phyloP scores from a whole-genome alignment of 495 filamentous ascomycete genomes.

The Penicillium fimorum region DNA sequence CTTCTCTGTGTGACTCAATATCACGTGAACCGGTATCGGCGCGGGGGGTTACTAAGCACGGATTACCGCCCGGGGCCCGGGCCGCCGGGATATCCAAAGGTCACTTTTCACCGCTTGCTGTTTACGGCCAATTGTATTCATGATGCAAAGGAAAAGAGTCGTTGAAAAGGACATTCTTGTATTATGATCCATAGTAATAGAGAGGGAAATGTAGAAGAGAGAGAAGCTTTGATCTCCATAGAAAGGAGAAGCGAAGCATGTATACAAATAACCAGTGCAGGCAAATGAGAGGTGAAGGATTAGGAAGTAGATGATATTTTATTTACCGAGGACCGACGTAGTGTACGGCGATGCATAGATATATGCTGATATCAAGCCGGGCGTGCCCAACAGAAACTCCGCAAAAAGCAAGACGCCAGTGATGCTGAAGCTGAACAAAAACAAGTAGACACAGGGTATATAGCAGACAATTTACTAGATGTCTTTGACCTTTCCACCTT shows the following conservation, averaged over 20 bases:
- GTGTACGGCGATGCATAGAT: neutral
- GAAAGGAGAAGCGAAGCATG: no score
- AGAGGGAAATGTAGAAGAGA: neutral
- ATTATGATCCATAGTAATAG: neutral
- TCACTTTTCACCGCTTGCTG: neutral
- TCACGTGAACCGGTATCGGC: slow-evolving; percentile 32
- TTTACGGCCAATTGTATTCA: neutral
- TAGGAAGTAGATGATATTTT: slow-evolving; percentile 4
- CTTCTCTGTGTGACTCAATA: slow-evolving; percentile 20
- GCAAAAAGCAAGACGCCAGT: slow-evolving; percentile 20
- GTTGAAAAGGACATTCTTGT: neutral
- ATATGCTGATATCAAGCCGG: slow-evolving; percentile 8
- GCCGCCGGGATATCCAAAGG: neutral
- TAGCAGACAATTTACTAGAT: slow-evolving; percentile 19
- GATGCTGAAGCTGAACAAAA: slow-evolving; percentile 14
- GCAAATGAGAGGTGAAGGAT: neutral
- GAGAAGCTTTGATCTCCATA: no score
- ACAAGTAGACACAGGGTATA: slow-evolving; percentile 13
- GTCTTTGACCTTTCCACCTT: slow-evolving; percentile 32
- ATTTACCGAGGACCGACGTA: neutral
- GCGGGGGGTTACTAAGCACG: slow-evolving; percentile 17
- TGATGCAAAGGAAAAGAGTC: neutral
- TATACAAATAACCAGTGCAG: no score
- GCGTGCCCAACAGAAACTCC: slow-evolving; percentile 18
- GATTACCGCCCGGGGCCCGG: no score